These are phyloP conservation scores for Xylaria longipes DNA, from an alignment of 495 filamentous ascomycete genomes.

Conservation along the genomic window DNA sequence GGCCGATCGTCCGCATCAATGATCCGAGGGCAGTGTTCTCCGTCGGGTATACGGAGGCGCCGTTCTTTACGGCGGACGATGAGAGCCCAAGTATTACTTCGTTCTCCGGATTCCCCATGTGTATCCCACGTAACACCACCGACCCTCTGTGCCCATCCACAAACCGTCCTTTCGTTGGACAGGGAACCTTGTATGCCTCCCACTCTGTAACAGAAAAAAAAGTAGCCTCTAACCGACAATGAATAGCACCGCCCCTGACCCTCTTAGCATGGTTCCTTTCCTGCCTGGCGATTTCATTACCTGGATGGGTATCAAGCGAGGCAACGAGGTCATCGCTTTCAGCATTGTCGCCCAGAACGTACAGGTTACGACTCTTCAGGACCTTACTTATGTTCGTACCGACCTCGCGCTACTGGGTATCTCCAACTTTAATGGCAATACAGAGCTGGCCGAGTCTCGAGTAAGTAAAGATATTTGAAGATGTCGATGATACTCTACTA, in stretches of 20 bases:
- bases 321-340: conserved; percentile 38
- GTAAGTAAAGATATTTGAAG: conserved; percentile 19
- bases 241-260: conserved; percentile 38
- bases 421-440: conserved; percentile 35
- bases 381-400: conserved; percentile 44
- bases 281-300: conserved; percentile 46
- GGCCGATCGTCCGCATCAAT: conserved; percentile 49
- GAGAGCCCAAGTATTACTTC: conserved; percentile 46
- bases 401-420: conserved; percentile 46
- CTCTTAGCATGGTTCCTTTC: conserved; percentile 48
- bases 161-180: conserved; percentile 37
- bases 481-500: not conserved
- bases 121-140: conserved; percentile 42
- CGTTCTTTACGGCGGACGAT: conserved; percentile 49
- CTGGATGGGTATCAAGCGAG: conserved; percentile 41
- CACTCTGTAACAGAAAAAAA: not conserved
- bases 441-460: conserved; percentile 43
- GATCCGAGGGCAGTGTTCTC: conserved; percentile 50
- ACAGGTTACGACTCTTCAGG: conserved; percentile 38
- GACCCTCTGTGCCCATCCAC: conserved; percentile 44
- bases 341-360: conserved; percentile 45
- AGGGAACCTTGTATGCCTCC: conserved; percentile 33
- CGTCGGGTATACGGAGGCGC: conserved; percentile 34
- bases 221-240: not conserved
- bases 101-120: conserved; percentile 53